Base-by-base conservation (phyloP, 2,329 filamentous ascomycete species). In the Penicillium oxalicum region DNA sequence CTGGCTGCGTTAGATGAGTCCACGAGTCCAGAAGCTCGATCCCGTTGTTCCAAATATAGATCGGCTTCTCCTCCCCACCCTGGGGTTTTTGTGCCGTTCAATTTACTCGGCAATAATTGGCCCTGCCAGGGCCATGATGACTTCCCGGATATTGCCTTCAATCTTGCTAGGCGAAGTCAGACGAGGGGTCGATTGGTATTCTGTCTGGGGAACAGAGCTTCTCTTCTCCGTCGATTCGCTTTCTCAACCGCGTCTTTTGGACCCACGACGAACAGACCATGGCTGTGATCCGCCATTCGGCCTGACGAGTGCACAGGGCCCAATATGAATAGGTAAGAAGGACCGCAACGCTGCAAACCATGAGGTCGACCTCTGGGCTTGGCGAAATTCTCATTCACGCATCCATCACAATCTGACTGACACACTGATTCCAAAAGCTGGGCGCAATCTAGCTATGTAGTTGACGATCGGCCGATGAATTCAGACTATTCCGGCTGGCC, bases 261-360 rank as follows among this genome's bases (percentile, higher is more conserved):
- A 50, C 44, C 54, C 54, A 52, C 52, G 49, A 50, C 49, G 53
- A 47, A 51, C 8, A 45, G 49, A 52, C 46, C 56, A 68, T 67
- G 66, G 60, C 60, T 56, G 58, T 51, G 53, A 52, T 48, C 45
- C 50, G 54, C 53, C 59, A 52, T 50, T 51, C 51, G 51, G 61
- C 59, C 51, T 63, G 54, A 63, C 52, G 51, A 50, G 49, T 58
- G 55, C 51, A 35, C 47, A 46, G 54, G 44, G 57, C 54, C 60
- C 18, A 66, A 53, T 63, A 70, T 70, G 63, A 69, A 69, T 64
- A 69, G 64, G 67, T 70, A 56, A 52, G 62, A 54, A 45, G 44
- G 18, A 18, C 18, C 18, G 18, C 18, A 2, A 18, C 18, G 18
- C 18, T 18, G 18, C 18, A 18, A 18, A 18, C 18, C 18, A 18